These are phyloP conservation scores for Senecio squalidus DNA, from an alignment of 140 eudicot species.

Conservation along the genomic window DNA sequence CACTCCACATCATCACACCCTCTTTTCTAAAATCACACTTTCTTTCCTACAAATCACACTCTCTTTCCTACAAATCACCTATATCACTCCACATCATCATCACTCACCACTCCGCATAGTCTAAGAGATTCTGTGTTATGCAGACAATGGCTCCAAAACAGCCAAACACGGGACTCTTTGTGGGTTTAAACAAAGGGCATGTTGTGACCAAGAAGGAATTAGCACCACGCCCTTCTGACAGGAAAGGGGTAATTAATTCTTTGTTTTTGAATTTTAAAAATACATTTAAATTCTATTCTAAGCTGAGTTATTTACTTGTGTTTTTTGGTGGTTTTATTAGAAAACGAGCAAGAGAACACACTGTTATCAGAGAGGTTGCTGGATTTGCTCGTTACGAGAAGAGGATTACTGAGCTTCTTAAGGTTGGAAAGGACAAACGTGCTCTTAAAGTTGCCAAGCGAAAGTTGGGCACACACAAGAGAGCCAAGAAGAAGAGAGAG, in stretches of 20 bases:
- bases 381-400: not conserved
- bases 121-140: not conserved
- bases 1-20: too few species aligned
- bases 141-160: not conserved
- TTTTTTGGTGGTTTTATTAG: not conserved
- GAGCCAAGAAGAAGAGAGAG: not conserved
- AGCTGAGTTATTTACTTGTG: too few species aligned
- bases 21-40: too few species aligned
- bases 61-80: too few species aligned
- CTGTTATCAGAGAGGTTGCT: not conserved
- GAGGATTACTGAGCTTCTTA: not conserved
- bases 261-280: too few species aligned
- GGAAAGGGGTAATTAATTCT: not conserved
- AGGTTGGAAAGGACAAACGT: not conserved
- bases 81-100: too few species aligned
- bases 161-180: constrained; percentile 5
- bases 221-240: not conserved
- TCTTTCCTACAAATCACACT: too few species aligned
- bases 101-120: too few species aligned
- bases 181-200: constrained; percentile 11
- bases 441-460: not conserved
- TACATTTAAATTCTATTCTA: not conserved
- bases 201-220: constrained; percentile 7
- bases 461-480: not conserved
- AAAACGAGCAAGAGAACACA: not conserved